Conservation (phyloP, 495 filamentous ascomycete species). For the Staphylotrichum tortipilum region DNA sequence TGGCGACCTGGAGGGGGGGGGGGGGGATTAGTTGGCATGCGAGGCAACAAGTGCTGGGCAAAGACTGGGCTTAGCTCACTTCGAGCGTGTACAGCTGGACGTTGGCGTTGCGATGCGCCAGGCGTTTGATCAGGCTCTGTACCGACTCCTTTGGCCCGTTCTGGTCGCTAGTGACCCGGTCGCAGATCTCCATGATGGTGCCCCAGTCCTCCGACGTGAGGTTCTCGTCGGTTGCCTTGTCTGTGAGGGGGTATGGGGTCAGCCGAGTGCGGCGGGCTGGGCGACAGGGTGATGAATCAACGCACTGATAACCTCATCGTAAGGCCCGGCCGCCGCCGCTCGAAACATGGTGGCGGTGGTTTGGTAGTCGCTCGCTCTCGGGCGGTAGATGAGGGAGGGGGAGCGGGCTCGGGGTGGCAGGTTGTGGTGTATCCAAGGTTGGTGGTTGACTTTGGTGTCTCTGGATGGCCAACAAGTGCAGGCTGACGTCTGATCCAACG, state of each 20-base stretch:
- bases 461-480: no score
- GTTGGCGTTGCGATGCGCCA: conserved; percentile 96
- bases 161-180: conserved; percentile 59
- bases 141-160: conserved; percentile 83
- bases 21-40: no score
- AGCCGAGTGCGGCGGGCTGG: neutral
- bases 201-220: conserved; percentile 98
- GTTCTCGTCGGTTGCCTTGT: conserved; percentile 98
- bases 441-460: neutral
- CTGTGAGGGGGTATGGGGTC: conserved; percentile 35
- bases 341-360: conserved; percentile 41
- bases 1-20: conserved; percentile 55
- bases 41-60: no score
- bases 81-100: conserved; percentile 98
- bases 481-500: no score
- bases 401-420: neutral
- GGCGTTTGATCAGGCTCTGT: conserved; percentile 85
- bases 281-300: neutral
- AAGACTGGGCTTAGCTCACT: conserved; percentile 43
- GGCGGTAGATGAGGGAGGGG: neutral
- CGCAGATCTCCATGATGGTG: conserved; percentile 96
- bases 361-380: neutral
- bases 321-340: conserved; percentile 41
- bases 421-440: neutral
- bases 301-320: conserved; percentile 46